These are phyloP conservation scores for Vitis rupestris DNA, from an alignment of 164 flowering plant genomes.

Conservation along the genomic window DNA sequence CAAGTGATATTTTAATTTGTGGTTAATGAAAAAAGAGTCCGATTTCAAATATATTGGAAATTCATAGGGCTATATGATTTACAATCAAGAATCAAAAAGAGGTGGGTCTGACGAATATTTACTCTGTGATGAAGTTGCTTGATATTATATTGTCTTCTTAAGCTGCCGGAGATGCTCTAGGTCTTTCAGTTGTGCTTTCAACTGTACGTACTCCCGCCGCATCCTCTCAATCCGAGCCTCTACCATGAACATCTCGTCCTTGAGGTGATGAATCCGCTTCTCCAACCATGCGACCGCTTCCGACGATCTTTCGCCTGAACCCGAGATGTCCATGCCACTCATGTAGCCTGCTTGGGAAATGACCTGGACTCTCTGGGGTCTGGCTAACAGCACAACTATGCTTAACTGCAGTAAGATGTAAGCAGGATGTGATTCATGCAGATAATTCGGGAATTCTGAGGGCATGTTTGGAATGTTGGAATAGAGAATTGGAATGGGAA, in stretches of 20 bases:
- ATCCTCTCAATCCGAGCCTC: slow-evolving; percentile 76
- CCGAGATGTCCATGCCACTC: slow-evolving; percentile 19
- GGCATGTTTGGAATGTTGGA: too few species aligned
- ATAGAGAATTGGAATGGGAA: too few species aligned
- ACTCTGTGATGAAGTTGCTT: background rate
- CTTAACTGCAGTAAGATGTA: slow-evolving; percentile 55
- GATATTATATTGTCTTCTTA: slow-evolving; percentile 2
- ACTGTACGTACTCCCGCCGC: slow-evolving; percentile 53
- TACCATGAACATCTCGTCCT: slow-evolving; percentile 81
- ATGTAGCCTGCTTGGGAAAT: slow-evolving; percentile 45
- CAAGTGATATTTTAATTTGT: too few species aligned
- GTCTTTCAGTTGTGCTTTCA: slow-evolving; percentile 57
- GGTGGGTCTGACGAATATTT: slow-evolving; percentile 2
- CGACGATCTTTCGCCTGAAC: slow-evolving; percentile 27
- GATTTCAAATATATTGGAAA: too few species aligned
- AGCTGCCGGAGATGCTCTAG: slow-evolving; percentile 36
- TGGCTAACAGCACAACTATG: slow-evolving; percentile 65
- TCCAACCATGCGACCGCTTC: slow-evolving; percentile 64
- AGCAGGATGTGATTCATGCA: too few species aligned
- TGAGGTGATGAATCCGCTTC: slow-evolving; percentile 62
- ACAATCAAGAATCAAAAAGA: too few species aligned
- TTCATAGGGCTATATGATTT: too few species aligned
- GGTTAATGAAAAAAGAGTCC: too few species aligned
- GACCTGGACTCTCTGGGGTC: slow-evolving; percentile 63
- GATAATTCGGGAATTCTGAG: too few species aligned